phyloP scores from a whole-genome alignment of 257 asterid genomes.

The Ophiorrhiza pumila region DNA sequence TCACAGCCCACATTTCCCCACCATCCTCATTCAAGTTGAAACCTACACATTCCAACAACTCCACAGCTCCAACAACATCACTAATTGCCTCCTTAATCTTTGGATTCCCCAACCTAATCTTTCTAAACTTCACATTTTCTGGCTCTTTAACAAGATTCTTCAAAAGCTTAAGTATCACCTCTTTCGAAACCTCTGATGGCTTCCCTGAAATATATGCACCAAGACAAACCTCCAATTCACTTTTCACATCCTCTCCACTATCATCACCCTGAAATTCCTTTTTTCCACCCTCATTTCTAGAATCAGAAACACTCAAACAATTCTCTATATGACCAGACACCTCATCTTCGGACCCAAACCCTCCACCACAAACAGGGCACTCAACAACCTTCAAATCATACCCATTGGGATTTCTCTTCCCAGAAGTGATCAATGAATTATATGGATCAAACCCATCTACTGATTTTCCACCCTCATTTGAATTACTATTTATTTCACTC shows the following conservation, averaged over 20 bases:
- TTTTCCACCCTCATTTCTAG: slow-evolving; percentile 15
- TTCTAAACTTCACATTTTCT: slow-evolving; percentile 79
- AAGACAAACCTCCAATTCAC: slow-evolving; percentile 54
- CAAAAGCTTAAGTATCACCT: slow-evolving; percentile 62
- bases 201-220: slow-evolving; percentile 61
- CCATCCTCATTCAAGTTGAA: slow-evolving; percentile 71
- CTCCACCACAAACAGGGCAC: slow-evolving; percentile 80
- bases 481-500: slow-evolving; percentile 27
- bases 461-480: slow-evolving; percentile 21
- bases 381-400: slow-evolving; percentile 64
- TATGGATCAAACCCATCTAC: slow-evolving; percentile 75
- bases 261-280: slow-evolving; percentile 26
- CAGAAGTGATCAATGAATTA: slow-evolving; percentile 65
- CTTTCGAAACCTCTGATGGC: slow-evolving; percentile 57
- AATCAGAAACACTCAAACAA: slow-evolving; percentile 46
- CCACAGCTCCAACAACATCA: slow-evolving; percentile 78
- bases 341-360: slow-evolving; percentile 68
- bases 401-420: slow-evolving; percentile 73
- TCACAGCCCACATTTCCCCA: slow-evolving; percentile 80
- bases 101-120: slow-evolving; percentile 77
- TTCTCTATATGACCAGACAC: slow-evolving; percentile 67
- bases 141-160: slow-evolving; percentile 73
- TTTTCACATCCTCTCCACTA: slow-evolving; percentile 14
- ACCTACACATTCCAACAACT: slow-evolving; percentile 74
- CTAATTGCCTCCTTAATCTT: slow-evolving; percentile 88